Evolutionary conservation across 352 stramenopile species (phyloP).

Genomic region (Pythium aphanidermatum): DNA sequence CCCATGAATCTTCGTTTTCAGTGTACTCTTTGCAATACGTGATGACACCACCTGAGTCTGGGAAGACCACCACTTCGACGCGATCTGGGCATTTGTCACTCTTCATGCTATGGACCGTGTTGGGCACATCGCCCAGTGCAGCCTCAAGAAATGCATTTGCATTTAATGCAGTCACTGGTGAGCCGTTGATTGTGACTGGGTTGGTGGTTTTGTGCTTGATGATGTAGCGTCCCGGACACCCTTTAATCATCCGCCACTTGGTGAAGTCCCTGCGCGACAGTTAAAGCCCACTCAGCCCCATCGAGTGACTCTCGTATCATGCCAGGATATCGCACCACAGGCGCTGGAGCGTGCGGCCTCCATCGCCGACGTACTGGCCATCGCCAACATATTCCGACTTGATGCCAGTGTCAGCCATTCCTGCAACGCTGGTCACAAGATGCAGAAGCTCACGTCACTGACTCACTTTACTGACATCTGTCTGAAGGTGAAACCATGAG

Average conservation of each 20-base stretch:
- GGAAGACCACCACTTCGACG: constrained; percentile 55
- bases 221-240: constrained; percentile 58
- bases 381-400: constrained; percentile 32
- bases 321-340: constrained; percentile 57
- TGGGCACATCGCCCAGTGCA: constrained; percentile 9
- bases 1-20: not conserved
- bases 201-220: constrained; percentile 45
- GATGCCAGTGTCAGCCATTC: too few relatives aligned
- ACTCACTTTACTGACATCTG: constrained; percentile 3
- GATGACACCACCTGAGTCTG: constrained; percentile 48
- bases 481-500: not conserved
- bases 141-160: constrained; percentile 22
- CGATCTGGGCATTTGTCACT: constrained; percentile 38
- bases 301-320: too few relatives aligned
- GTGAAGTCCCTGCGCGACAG: constrained; percentile 50
- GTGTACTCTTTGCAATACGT: constrained; percentile 47
- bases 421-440: too few relatives aligned
- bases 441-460: too few relatives aligned
- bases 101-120: constrained; percentile 29
- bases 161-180: constrained; percentile 29
- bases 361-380: constrained; percentile 44
- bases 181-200: constrained; percentile 25
- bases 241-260: constrained; percentile 68
- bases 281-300: too few relatives aligned
- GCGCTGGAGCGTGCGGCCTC: constrained; percentile 36